A percentile compares a stretch with the other conserved stretches of the same genome.
phyloP scores from a whole-genome alignment of 192 early-diverging fungal genomes.

The Pilobolus umbonatus region DNA sequence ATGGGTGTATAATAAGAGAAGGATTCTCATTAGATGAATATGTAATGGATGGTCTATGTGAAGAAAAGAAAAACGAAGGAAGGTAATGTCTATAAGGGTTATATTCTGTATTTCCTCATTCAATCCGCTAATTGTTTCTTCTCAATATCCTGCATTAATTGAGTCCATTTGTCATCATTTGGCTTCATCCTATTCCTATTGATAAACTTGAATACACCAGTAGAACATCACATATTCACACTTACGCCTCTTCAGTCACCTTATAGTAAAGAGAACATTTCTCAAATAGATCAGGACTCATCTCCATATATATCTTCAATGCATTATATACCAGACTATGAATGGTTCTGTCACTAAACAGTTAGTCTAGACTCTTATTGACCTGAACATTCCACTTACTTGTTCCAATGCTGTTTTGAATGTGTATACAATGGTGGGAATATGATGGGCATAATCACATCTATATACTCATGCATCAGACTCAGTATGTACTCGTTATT shows the following conservation, averaged over 20 bases:
- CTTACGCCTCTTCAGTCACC: constrained; percentile 79
- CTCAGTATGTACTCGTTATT: constrained; percentile 98
- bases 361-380: background rate
- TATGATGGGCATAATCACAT: constrained; percentile 90
- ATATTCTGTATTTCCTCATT: too few relatives aligned
- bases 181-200: too few relatives aligned
- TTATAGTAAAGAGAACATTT: constrained; percentile 93
- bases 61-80: too few relatives aligned
- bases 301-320: constrained; percentile 96
- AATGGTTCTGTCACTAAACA: constrained; percentile 62
- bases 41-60: too few relatives aligned
- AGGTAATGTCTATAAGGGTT: too few relatives aligned
- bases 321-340: constrained; percentile 97
- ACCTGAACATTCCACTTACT: constrained; percentile 42
- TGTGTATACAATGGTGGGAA: constrained; percentile 92
- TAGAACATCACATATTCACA: too few relatives aligned
- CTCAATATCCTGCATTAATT: too few relatives aligned
- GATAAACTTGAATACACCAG: too few relatives aligned
- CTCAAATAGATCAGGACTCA: constrained; percentile 93
- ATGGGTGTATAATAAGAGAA: too few relatives aligned
- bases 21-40: too few relatives aligned
- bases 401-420: constrained; percentile 97
- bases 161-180: too few relatives aligned
- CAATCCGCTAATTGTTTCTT: too few relatives aligned
- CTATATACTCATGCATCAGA: constrained; percentile 91